Base-by-base conservation (phyloP, 441 rosid species). In the Biscutella laevigata region DNA sequence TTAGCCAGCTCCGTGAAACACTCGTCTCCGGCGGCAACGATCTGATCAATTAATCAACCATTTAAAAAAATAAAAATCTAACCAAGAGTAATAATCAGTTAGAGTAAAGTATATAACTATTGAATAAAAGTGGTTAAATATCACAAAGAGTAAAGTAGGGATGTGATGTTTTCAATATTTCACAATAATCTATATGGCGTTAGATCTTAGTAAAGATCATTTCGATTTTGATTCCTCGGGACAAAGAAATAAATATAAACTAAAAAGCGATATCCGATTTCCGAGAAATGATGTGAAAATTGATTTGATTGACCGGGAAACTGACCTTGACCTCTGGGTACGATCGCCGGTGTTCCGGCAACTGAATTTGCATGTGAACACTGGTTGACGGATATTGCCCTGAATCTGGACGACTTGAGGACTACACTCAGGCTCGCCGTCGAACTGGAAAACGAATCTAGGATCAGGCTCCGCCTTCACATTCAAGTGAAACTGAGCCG, bases 391-490 rank as follows among this genome's bases (percentile, higher is more conserved):
- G 33, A 83, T 78, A 55, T 69, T 83, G 5, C 94, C 98, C 56
- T 76, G 90, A 59, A 91, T 82, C 73, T 83, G 95, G 42, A 87
- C 80, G 20, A 91, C 90, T 57, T 84, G 96, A 2, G 98, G 98
- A 54, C 96, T 91, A 42, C 96, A 91, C 47, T 87, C 96, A 0
- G 96, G 98, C 45, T 88, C 98, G 6, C 92, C 96, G 26, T 85
- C 98, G 69, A 91, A 87, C 73, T 91, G 90, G 33, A 87, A 91
- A 7, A 91, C 98, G 66, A 87, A 91, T 49, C 98, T 77, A 5
- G 90, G 98, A 64, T 91, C 88, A 27, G 91, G 96, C 60, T 85
- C 96, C 2, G 90, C 77, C 52, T 71, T 85, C 7, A 91, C 94
- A 61, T 59, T 76, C 71, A 83, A 62, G 62, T 81, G 84, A 36